Conservation (phyloP, 176 grass and related monocot genomes). For the Echinochloa phyllopogon region DNA sequence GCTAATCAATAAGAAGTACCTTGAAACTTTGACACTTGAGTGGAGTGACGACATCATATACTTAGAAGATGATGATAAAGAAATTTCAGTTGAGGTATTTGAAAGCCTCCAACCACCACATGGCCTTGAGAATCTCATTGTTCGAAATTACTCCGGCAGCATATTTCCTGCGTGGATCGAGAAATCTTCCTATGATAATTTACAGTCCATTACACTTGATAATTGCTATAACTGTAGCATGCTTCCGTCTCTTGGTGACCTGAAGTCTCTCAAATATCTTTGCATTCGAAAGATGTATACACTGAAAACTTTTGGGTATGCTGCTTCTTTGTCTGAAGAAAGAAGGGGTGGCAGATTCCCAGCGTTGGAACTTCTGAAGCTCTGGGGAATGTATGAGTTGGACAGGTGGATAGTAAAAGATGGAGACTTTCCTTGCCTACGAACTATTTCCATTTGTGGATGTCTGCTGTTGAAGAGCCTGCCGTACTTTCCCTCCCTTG, state of each 20-base stretch:
- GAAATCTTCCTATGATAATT: slow-evolving; percentile 27
- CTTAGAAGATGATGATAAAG: neutral
- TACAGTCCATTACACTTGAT: slow-evolving; percentile 38
- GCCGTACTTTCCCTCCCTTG: slow-evolving; percentile 28
- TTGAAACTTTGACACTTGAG: slow-evolving; percentile 40
- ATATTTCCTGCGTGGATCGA: slow-evolving; percentile 46
- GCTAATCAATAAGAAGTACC: slow-evolving; percentile 36
- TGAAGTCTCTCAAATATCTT: slow-evolving; percentile 36
- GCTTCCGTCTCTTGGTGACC: slow-evolving; percentile 39
- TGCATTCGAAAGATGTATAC: slow-evolving; percentile 28
- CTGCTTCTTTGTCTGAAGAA: neutral
- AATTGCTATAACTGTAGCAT: slow-evolving; percentile 33
- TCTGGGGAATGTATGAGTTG: slow-evolving; percentile 55
- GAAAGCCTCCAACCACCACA: slow-evolving; percentile 34
- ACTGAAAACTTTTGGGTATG: slow-evolving; percentile 17
- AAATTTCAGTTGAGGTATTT: neutral
- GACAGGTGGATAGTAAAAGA: slow-evolving; percentile 36
- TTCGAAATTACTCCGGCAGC: slow-evolving; percentile 33
- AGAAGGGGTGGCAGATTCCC: neutral
- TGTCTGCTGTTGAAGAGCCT: slow-evolving; percentile 38
- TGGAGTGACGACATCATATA: slow-evolving; percentile 24
- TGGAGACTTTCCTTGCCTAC: slow-evolving; percentile 34
- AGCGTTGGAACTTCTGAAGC: slow-evolving; percentile 33
- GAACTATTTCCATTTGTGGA: slow-evolving; percentile 26
- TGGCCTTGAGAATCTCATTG: slow-evolving; percentile 35